These are phyloP conservation scores for Alternaria sp. DNA, from an alignment of 2,329 filamentous ascomycete genomes.

Conservation along the genomic window DNA sequence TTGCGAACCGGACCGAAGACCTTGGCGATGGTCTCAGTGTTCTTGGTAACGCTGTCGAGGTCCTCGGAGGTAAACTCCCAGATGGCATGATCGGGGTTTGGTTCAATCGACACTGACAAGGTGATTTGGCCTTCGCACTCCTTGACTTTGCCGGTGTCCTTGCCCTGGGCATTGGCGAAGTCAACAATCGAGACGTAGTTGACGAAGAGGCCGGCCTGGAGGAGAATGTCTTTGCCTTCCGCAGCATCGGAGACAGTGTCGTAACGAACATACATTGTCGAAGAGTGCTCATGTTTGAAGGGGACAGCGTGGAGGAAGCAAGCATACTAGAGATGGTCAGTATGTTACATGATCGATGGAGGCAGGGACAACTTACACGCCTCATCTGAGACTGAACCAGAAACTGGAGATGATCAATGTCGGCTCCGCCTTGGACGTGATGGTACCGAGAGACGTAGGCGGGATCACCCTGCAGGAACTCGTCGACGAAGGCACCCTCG, in stretches of 20 bases:
- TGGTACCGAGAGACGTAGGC: constrained; percentile 40
- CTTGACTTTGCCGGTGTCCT: constrained; percentile 34
- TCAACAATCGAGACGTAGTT: constrained; percentile 34
- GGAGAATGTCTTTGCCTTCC: constrained; percentile 35
- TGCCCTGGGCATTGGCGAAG: constrained; percentile 35
- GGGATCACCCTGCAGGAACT: constrained; percentile 29
- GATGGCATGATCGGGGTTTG: constrained; percentile 19
- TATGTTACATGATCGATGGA: constrained; percentile 4
- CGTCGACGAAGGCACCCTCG: constrained; percentile 35
- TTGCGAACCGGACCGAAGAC: constrained; percentile 31
- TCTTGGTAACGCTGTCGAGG: constrained; percentile 21
- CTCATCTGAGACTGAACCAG: constrained; percentile 41
- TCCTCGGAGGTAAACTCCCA: constrained; percentile 26
- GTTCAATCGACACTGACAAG: constrained; percentile 26
- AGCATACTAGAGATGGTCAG: constrained; percentile 37
- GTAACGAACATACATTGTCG: constrained; percentile 33
- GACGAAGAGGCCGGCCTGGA: constrained; percentile 29
- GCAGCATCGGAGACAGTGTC: constrained; percentile 50
- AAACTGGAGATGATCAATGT: constrained; percentile 35
- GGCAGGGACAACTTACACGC: constrained; percentile 29
- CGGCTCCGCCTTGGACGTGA: constrained; percentile 32
- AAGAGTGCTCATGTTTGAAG: constrained; percentile 21
- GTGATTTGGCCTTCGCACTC: constrained; percentile 47
- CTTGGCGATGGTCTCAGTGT: constrained; percentile 22
- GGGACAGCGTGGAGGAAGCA: constrained; percentile 35